Conservation (phyloP, 495 filamentous ascomycete genomes). For the Bombardia bombarda region DNA sequence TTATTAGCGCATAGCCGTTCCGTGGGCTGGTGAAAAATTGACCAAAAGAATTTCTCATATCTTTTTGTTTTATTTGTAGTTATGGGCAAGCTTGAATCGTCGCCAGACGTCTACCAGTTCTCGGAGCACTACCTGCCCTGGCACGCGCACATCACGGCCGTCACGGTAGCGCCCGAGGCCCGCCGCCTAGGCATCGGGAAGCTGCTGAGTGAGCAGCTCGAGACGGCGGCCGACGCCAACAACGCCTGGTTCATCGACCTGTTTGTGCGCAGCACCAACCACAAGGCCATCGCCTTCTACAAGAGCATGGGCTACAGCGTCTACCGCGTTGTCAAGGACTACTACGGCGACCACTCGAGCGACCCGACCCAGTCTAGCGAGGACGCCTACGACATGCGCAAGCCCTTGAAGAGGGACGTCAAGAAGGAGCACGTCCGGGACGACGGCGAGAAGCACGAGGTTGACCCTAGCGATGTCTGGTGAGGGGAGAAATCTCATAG, state of each 20-base stretch:
- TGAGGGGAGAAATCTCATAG: conserved; percentile 25
- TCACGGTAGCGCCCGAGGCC: conserved; percentile 83
- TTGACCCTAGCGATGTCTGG: conserved; percentile 82
- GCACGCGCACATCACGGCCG: conserved; percentile 95
- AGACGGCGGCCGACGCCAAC: conserved; percentile 69
- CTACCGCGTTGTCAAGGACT: conserved; percentile 79
- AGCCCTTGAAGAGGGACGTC: conserved; percentile 78
- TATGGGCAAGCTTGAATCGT: conserved; percentile 92
- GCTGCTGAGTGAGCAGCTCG: conserved; percentile 67
- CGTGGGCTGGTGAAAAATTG: no score
- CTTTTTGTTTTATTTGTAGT: no score
- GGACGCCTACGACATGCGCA: conserved; percentile 95
- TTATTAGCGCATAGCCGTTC: no score
- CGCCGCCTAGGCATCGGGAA: conserved; percentile 81
- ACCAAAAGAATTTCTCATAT: no score
- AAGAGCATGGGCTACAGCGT: conserved; percentile 82
- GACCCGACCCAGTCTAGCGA: conserved; percentile 57
- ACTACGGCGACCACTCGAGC: conserved; percentile 69
- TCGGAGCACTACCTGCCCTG: conserved; percentile 87
- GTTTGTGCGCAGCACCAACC: conserved; percentile 83
- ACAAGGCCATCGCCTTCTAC: conserved; percentile 81
- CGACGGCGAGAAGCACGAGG: conserved; percentile 71
- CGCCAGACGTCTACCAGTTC: conserved; percentile 58
- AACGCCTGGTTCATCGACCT: conserved; percentile 93
- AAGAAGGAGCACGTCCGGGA: conserved; percentile 66